Base-by-base conservation (phyloP, 352 stramenopile genomes). In the Phytopythium vexans region DNA sequence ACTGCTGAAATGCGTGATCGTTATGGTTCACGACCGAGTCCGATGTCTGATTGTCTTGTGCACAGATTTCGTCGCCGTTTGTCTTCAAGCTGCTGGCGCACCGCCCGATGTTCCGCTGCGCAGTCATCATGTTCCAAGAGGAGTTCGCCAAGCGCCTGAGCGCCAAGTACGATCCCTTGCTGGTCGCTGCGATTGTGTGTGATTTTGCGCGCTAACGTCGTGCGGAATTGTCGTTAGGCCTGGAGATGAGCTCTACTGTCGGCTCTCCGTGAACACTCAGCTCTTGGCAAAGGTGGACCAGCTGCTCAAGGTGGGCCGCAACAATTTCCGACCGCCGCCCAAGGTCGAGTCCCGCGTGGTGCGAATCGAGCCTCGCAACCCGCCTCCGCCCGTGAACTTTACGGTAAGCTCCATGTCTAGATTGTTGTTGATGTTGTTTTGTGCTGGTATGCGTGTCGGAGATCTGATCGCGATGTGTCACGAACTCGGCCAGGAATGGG, bases 121-220 rank as follows among this genome's bases (percentile, higher is more conserved):
- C 97, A 9, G 97, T 99, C 21, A 94, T 99, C 74, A 99, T 99
- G 98, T 99, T 99, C 70, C 97, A 98, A 62, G 89, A 97, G 53
- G 97, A 99, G 67, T 99, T 99, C 60, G 97, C 98, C 33, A 93
- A 99, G 73, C 88, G 97, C 10, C 71, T 99, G n/a, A 98, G 94
- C 41, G 97, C 97, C 54, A 96, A 96, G 79, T 88, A 72, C 41
- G 70, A 8, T n/a, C 7, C 3, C 41, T 40, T 50, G 37, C 21
- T 27, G 12, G 31, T 34, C 32, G 16, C 3, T 47, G 43, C 14
- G 47, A 4, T 3, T 52, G 3, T 37, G 39, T 6, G 38, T 27
- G 21, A 2, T 27, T 41, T 14, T 8, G 39, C 8, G 7, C 4
- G 36, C 33, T 46, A n/a, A 45, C 27, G 2, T 12, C 27, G 32